A percentile compares a stretch with the other conserved stretches of the same genome.
Conservation (phyloP, 805 yeast species). For the Wickerhamia fluorescens region DNA sequence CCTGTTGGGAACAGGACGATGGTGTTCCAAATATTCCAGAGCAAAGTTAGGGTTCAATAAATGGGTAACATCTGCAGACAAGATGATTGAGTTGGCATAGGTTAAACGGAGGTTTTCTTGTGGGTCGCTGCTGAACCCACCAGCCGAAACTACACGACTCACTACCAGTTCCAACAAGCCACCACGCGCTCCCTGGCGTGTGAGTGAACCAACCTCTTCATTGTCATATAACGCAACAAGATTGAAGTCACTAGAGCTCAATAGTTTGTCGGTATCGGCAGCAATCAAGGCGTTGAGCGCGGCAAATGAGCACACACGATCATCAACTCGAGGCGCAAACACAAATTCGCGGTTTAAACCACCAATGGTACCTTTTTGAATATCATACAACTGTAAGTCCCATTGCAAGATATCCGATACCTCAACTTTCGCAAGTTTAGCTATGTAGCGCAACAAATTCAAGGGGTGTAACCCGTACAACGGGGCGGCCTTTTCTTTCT, state of each 20-base stretch:
- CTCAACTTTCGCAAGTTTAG: conserved; percentile 49
- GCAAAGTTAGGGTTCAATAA: conserved; percentile 73
- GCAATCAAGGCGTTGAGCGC: conserved; percentile 56
- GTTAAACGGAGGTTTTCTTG: conserved; percentile 30
- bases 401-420: conserved; percentile 60
- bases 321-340: conserved; percentile 80
- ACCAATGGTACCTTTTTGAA: conserved; percentile 72
- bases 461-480: conserved; percentile 63
- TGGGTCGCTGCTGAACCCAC: conserved; percentile 13
- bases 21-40: conserved; percentile 64
- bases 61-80: conserved; percentile 83
- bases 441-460: conserved; percentile 59
- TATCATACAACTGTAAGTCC: conserved; percentile 76
- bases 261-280: conserved; percentile 16
- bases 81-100: conserved; percentile 69
- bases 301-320: conserved; percentile 72
- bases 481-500: conserved; percentile 57
- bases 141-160: conserved; percentile 42
- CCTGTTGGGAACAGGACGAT: conserved; percentile 72
- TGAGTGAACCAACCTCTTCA: conserved; percentile 78
- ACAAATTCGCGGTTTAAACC: conserved; percentile 73
- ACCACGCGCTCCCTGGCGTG: conserved; percentile 80
- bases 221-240: conserved; percentile 66
- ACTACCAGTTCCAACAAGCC: conserved; percentile 63
- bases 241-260: conserved; percentile 33